Conservation (phyloP, 148 eudicot species). For the Cornus suecica region DNA sequence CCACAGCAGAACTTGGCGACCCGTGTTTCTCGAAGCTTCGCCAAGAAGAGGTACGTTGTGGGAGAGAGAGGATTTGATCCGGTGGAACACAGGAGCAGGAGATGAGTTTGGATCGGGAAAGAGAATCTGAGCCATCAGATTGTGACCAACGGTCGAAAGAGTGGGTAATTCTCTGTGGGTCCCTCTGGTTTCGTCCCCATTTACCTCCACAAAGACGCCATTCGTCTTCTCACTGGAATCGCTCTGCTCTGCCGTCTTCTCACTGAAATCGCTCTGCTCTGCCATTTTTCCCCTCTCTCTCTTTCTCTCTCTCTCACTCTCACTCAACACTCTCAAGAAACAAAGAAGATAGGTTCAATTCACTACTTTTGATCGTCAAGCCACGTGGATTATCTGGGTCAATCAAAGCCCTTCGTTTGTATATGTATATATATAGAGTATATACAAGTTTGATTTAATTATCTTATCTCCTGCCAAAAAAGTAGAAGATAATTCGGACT, state of each 20-base stretch:
- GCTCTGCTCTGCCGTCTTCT: constrained; percentile 11
- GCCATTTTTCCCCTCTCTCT: constrained; percentile 18
- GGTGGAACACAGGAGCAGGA: constrained; percentile 23
- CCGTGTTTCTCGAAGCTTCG: constrained; percentile 47
- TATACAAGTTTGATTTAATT: too few relatives aligned
- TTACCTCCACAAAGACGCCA: constrained; percentile 15
- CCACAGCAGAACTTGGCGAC: constrained; percentile 47
- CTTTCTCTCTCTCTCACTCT: constrained; percentile 14
- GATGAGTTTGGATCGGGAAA: constrained; percentile 35
- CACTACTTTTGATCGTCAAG: too few relatives aligned
- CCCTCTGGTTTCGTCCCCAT: background rate
- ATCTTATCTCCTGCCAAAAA: too few relatives aligned
- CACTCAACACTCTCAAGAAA: too few relatives aligned
- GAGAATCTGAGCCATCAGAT: constrained; percentile 31
- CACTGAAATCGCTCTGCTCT: background rate
- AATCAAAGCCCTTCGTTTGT: too few relatives aligned
- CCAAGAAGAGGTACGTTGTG: constrained; percentile 55
- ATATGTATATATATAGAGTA: too few relatives aligned
- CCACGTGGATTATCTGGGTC: too few relatives aligned
- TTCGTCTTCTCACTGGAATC: constrained; percentile 6
- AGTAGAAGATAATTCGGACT: too few relatives aligned
- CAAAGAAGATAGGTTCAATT: too few relatives aligned
- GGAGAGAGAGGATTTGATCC: constrained; percentile 42
- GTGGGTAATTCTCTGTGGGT: constrained; percentile 13
- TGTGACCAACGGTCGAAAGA: constrained; percentile 23